Evolutionary conservation across 2,329 filamentous ascomycete genomes (phyloP), one percentile per base, ranked within the genome.

Genomic region (Cylindrodendrum hubeiense): DNA sequence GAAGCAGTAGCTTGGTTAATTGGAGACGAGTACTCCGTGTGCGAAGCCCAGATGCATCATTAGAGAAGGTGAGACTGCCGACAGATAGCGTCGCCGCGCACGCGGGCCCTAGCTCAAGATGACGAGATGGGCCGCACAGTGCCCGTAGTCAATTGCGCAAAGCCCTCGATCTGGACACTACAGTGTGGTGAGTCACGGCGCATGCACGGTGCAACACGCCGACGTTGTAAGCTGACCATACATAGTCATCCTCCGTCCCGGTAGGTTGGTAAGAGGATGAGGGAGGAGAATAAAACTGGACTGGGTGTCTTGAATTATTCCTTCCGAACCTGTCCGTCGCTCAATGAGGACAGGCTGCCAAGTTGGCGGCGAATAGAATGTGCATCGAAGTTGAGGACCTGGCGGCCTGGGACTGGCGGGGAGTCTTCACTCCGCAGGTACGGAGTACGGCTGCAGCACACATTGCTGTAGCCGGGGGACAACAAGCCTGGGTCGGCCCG

Each of bases 41-140:
- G 26, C 22, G 28, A 21, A 22, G 24, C 26, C 22, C 26, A 49
- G 33, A 59, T 44, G 33, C 41, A 37, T 33, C 49, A 53, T 34
- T 34, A 50, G n/a, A 19, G 26, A 41, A 54, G 13, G 49, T 39
- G 61, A 49, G 55, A 50, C 55, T 55, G 34, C 50, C 43, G 55
- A 55, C 10, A 26, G 52, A 57, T 51, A 50, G 52, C 60, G 60
- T 22, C 44, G 13, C n/a, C 17, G 15, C 17, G 8, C 5, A 8
- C 34, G 15, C 15, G 13, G 26, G 49, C 24, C 28, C 60, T 49
- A 17, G 37, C 39, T 39, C 24, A 33, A 60, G 21, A 47, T 39
- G 44, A 56, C 47, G 26, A 65, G 44, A 56, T 52, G 51, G 47
- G 44, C 63, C 63, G 63, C 57, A 65, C 63, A 65, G 57, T 65